phyloP scores from a whole-genome alignment of 345 rosid species.

The Eucalyptus regnans region DNA sequence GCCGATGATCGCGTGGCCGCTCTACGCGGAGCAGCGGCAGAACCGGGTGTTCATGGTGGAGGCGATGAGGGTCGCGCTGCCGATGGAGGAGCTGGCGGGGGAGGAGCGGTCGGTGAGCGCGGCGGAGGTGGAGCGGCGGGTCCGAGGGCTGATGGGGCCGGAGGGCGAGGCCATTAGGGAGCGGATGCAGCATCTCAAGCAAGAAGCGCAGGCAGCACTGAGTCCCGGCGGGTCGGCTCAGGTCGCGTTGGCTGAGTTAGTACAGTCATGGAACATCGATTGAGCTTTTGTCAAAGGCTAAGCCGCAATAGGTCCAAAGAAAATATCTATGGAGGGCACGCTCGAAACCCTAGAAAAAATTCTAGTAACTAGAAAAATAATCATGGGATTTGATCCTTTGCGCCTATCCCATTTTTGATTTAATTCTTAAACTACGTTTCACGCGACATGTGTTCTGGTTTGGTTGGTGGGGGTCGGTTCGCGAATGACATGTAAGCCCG shows the following conservation, averaged over 20 bases:
- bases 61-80: constrained; percentile 15
- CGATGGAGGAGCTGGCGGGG: not conserved
- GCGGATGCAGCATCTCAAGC: not conserved
- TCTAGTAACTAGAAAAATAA: too few relatives aligned
- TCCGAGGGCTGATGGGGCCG: constrained; percentile 19
- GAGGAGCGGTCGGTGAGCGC: constrained; percentile 12
- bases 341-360: too few relatives aligned
- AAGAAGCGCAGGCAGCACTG: not conserved
- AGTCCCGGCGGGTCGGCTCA: constrained; percentile 3
- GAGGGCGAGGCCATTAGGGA: constrained; percentile 5
- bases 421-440: not conserved
- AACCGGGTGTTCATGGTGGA: constrained; percentile 16
- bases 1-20: constrained; percentile 45
- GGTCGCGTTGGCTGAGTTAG: not conserved
- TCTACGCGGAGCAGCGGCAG: constrained; percentile 27
- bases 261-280: not conserved
- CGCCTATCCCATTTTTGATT: not conserved
- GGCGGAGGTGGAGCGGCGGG: constrained; percentile 10
- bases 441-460: not conserved
- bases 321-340: too few relatives aligned
- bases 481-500: not conserved
- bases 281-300: too few relatives aligned
- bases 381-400: too few relatives aligned
- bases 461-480: not conserved
- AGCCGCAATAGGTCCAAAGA: too few relatives aligned